A percentile compares a stretch with the other conserved stretches of the same genome.
Conservation (phyloP, 2,329 filamentous ascomycete genomes). For the Fusarium longipes region DNA sequence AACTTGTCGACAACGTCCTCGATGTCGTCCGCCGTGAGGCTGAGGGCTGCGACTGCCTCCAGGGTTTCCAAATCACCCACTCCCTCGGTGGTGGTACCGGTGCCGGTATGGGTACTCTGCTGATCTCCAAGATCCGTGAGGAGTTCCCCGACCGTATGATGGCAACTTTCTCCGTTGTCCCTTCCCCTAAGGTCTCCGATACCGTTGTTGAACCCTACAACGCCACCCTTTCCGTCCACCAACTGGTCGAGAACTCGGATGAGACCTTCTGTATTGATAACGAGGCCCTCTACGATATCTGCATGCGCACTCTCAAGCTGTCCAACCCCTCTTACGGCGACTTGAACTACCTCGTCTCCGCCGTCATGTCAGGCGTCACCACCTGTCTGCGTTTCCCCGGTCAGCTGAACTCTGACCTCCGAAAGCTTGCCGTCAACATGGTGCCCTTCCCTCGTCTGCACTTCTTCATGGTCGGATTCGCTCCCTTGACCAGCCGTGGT, state of each 20-base stretch:
- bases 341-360: slow-evolving; percentile 98
- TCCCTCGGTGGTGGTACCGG: slow-evolving; percentile 99
- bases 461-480: slow-evolving; percentile 99
- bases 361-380: slow-evolving; percentile 99
- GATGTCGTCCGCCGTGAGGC: slow-evolving; percentile 99
- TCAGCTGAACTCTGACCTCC: slow-evolving; percentile 99
- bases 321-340: slow-evolving; percentile 98
- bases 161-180: slow-evolving; percentile 99
- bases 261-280: slow-evolving; percentile 99
- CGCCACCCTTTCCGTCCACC: slow-evolving; percentile 97
- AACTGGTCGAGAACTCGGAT: slow-evolving; percentile 99
- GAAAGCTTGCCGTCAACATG: slow-evolving; percentile 99
- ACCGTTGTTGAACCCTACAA: slow-evolving; percentile 99
- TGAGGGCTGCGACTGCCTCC: slow-evolving; percentile 98
- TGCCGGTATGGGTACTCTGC: slow-evolving; percentile 99
- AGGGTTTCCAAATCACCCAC: slow-evolving; percentile 99
- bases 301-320: slow-evolving; percentile 99
- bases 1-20: slow-evolving; percentile 97
- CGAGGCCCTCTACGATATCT: slow-evolving; percentile 99
- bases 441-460: slow-evolving; percentile 99
- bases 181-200: slow-evolving; percentile 99
- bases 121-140: slow-evolving; percentile 99
- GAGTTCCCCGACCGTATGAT: slow-evolving; percentile 99
- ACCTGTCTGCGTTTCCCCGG: slow-evolving; percentile 99
- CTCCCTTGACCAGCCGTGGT: slow-evolving; percentile 88